Conservation (phyloP, 2,329 filamentous ascomycete genomes). For the Stachybotrys chlorohalonatus region DNA sequence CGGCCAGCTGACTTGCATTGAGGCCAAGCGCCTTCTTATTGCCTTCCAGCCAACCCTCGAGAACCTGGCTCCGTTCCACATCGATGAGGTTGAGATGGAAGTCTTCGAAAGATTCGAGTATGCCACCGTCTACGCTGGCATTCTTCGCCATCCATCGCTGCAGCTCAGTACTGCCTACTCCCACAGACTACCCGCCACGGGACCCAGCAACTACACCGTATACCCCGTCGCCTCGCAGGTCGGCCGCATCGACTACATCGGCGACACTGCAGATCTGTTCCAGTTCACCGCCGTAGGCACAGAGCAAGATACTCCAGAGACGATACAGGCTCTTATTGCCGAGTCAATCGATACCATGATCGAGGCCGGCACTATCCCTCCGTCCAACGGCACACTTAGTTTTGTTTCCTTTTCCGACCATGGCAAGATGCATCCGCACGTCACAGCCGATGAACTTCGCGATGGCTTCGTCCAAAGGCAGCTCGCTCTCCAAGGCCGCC, state of each 20-base stretch:
- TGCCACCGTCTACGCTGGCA: conserved; percentile 13
- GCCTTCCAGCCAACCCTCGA: conserved; percentile 12
- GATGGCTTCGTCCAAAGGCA: conserved; percentile 29
- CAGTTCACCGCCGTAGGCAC: conserved; percentile 16
- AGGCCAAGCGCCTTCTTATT: conserved; percentile 14
- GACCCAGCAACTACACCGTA: conserved; percentile 12
- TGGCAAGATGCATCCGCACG: conserved; percentile 20
- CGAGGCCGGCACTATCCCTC: conserved; percentile 10
- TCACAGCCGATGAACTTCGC: conserved; percentile 20
- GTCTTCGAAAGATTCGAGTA: conserved; percentile 11
- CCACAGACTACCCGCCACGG: conserved; percentile 9
- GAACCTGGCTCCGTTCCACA: conserved; percentile 9
- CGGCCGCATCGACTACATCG: conserved; percentile 15
- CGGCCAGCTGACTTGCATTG: conserved; percentile 7
- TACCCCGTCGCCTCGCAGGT: conserved; percentile 12
- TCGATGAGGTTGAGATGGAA: conserved; percentile 8
- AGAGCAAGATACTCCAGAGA: conserved; percentile 7
- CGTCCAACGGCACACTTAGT: conserved; percentile 10
- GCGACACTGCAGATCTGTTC: conserved; percentile 14
- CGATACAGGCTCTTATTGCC: conserved; percentile 11
- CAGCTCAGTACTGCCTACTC: conserved; percentile 8
- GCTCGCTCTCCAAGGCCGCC: conserved; percentile 28
- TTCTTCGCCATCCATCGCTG: conserved; percentile 14
- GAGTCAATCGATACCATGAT: conserved; percentile 15
- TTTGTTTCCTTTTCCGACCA: conserved; percentile 25